A percentile compares a stretch with the other conserved stretches of the same genome.
Evolutionary conservation across 768 basidiomycete genomes (phyloP).

Genomic region (Suillus placidus): DNA sequence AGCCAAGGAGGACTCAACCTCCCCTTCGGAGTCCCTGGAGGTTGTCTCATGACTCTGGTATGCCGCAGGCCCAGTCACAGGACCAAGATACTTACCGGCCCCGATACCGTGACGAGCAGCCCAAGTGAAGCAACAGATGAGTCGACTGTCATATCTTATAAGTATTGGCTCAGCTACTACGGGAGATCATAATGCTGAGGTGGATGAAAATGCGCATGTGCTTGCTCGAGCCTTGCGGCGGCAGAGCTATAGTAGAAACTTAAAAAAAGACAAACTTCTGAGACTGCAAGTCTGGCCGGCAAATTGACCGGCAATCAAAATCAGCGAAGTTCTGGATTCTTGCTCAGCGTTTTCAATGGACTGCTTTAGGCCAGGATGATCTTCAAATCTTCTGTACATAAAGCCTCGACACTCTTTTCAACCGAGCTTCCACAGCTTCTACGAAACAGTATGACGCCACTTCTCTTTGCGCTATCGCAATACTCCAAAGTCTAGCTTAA

Average conservation of each 20-base stretch:
- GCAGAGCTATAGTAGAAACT: neutral
- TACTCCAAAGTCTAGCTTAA: neutral
- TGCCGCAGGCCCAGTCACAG: neutral
- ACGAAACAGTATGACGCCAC: neutral
- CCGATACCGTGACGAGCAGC: neutral
- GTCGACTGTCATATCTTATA: no score
- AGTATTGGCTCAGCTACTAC: neutral
- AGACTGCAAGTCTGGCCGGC: neutral
- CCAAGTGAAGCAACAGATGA: no score
- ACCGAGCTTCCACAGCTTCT: neutral
- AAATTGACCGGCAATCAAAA: conserved; percentile 6
- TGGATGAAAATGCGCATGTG: neutral
- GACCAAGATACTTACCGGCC: neutral
- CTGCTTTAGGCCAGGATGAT: neutral
- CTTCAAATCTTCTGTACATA: neutral
- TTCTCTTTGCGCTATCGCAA: neutral
- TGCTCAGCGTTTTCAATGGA: neutral
- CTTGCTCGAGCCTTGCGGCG: neutral
- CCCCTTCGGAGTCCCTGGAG: neutral
- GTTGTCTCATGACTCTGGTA: neutral
- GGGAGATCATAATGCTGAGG: neutral
- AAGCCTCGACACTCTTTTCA: conserved; percentile 1
- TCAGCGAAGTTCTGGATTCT: neutral
- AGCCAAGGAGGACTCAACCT: neutral
- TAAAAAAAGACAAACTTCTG: no score